These are phyloP conservation scores for barley (Hordeum vulgare) DNA, from an alignment of 176 grass and related monocot species.

Conservation along the genomic window MorexV3_pseudomolecules_assembly NC_058518.1:489145853-489146352, in stretches of 20 bases:
- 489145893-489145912: too few species aligned
- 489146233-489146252: background rate
- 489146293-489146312: constrained; percentile 77
- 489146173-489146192: too few species aligned
- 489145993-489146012: background rate
- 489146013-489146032: background rate
- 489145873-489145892: too few species aligned
- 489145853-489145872: constrained; percentile 17
- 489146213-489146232: too few species aligned
- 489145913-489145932: too few species aligned
- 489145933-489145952: too few species aligned
- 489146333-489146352: constrained; percentile 80
- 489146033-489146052: background rate
- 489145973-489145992: too few species aligned
- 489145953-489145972: background rate
- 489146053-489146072: constrained; percentile 11
- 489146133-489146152: background rate
- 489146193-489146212: background rate
- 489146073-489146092: constrained; percentile 12
- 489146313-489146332: constrained; percentile 68
- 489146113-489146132: too few species aligned
- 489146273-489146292: constrained; percentile 62
- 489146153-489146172: constrained; percentile 14
- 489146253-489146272: constrained; percentile 24
- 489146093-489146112: too few species aligned